Evolutionary conservation across 169 alveolate genomes (phyloP), one percentile per base, ranked within the genome.

Genomic region (Plasmodium fragile): DNA sequence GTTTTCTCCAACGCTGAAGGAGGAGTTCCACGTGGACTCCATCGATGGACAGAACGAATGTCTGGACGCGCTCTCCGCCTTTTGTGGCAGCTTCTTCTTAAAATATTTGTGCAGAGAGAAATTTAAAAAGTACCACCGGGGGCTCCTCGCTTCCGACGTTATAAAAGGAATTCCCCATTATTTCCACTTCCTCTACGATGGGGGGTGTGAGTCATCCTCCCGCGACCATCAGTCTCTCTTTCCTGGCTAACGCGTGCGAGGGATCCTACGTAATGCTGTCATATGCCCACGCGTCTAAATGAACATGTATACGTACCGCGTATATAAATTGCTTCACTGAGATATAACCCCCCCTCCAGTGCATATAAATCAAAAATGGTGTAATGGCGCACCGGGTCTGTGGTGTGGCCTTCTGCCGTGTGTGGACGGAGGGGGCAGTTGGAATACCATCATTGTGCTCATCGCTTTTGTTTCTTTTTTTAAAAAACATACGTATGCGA

Each of bases 1-100:
- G 1, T 1, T 85, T 32, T 72, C 81, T 94, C 98, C 34, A 97
- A 98, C 77, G 98, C 98, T n/a, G 93, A 96, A 84, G 98, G 99
- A n/a, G 98, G 96, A 92, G 59, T 96, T 78, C 85, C 96, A 65
- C 65, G 96, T 78, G 98, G 98, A 16, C 82, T 95, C 45, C 87
- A 95, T 82, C 96, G 96, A 39, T 34, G 96, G 1, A 95, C 95
- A 90, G 41, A 28, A 18, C 65, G 93, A 92, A 10, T 91, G 82
- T 8, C 80, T 95, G 16, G 95, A 91, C 18, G 52, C 92, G 16
- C 71, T 83, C 73, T 77, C 96, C 1, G 34, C 94, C 18, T 94
- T 92, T 45, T 93, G 94, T 4, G 92, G 94, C 36, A 89, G 95
- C 65, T 81, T 73, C 39, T 80, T 94, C 43, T 82, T 92, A 36